Evolutionary conservation across 805 yeast genomes (phyloP).

Genomic region (Brettanomyces custersianus): DNA sequence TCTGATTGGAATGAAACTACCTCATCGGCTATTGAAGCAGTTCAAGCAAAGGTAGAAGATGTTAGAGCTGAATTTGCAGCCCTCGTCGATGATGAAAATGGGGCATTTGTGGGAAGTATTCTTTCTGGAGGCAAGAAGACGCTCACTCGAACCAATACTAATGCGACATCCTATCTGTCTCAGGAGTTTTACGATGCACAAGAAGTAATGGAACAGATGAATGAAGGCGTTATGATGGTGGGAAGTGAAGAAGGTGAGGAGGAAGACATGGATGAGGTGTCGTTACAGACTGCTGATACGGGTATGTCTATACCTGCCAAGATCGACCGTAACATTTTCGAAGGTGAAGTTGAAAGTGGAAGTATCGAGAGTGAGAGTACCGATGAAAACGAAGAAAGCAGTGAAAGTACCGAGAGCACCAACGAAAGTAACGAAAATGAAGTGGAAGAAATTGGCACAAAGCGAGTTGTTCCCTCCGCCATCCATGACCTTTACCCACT

Average conservation of each 20-base stretch:
- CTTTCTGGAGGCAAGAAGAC: constrained; percentile 16
- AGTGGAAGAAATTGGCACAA: background rate
- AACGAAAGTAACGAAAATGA: background rate
- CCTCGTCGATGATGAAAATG: background rate
- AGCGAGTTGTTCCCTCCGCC: background rate
- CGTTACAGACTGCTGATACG: no score
- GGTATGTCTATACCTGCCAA: no score
- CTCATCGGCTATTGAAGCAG: constrained; percentile 1
- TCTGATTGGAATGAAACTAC: background rate
- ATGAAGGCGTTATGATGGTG: constrained; percentile 48
- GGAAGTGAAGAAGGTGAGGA: constrained; percentile 21
- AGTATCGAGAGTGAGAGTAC: no score
- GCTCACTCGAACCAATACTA: constrained; percentile 19
- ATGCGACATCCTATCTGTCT: constrained; percentile 30
- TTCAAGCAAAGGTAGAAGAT: background rate
- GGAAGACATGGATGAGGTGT: constrained; percentile 5
- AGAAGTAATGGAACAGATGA: constrained; percentile 43
- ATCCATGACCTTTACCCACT: constrained; percentile 54
- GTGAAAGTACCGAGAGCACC: background rate
- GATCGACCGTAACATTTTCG: no score
- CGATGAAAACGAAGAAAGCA: background rate
- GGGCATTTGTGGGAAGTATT: background rate
- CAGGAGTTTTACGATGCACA: constrained; percentile 63
- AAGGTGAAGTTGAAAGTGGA: no score
- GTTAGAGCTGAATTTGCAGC: background rate